These are phyloP conservation scores for Skeletonema menzelii DNA, from an alignment of 108 stramenopile species.

Conservation along the genomic window DNA sequence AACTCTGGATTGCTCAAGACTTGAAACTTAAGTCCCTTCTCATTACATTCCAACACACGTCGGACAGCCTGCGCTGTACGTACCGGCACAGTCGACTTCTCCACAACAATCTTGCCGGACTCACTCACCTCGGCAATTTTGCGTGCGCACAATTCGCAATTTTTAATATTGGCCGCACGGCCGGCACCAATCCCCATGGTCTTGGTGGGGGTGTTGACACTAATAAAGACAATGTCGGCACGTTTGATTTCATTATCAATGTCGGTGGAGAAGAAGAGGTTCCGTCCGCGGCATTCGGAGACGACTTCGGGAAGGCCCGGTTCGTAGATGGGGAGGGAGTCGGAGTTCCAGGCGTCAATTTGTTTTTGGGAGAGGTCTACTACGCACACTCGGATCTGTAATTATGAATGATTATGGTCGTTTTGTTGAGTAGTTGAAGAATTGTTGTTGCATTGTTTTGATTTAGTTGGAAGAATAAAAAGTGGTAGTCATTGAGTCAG, in stretches of 20 bases:
- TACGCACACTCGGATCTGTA: slow-evolving; percentile 92
- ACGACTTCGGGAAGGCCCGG: slow-evolving; percentile 96
- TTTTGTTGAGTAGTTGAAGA: too few relatives aligned
- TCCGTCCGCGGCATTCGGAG: slow-evolving; percentile 66
- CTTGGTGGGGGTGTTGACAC: slow-evolving; percentile 99
- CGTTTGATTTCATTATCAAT: slow-evolving; percentile 90
- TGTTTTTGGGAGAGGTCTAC: slow-evolving; percentile 94
- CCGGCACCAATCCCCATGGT: slow-evolving; percentile 98
- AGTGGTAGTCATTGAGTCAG: background rate
- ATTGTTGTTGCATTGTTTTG: too few relatives aligned
- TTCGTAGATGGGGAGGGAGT: slow-evolving; percentile 97
- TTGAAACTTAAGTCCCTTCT: slow-evolving; percentile 93
- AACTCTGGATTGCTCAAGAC: slow-evolving; percentile 99
- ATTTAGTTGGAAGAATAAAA: background rate
- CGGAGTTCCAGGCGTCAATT: slow-evolving; percentile 97
- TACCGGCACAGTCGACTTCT: slow-evolving; percentile 99
- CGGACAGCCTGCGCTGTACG: slow-evolving; percentile 96
- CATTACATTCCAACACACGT: slow-evolving; percentile 93
- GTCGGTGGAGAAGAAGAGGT: slow-evolving; percentile 98
- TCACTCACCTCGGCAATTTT: slow-evolving; percentile 95
- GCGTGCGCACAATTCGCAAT: slow-evolving; percentile 99
- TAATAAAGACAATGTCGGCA: slow-evolving; percentile 98
- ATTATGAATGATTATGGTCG: background rate
- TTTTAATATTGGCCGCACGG: slow-evolving; percentile 98
- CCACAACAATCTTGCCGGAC: slow-evolving; percentile 95